phyloP scores from a whole-genome alignment of 2,329 filamentous ascomycete genomes.

The Scolecobasidium constrictum region DNA sequence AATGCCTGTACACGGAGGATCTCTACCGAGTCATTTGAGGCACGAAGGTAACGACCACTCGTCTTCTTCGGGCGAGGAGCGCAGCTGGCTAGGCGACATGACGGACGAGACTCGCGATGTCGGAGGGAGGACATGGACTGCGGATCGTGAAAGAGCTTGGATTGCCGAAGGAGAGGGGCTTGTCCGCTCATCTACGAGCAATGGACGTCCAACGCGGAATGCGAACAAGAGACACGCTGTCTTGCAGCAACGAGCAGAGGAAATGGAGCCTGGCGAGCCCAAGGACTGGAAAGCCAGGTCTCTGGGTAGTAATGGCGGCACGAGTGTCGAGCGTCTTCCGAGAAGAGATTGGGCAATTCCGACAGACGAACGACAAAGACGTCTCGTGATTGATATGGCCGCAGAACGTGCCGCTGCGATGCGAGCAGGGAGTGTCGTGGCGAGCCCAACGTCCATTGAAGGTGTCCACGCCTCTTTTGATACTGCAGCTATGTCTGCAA shows the following conservation, averaged over 20 bases:
- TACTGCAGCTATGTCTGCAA: background rate
- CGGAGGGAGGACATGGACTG: background rate
- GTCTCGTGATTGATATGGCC: background rate
- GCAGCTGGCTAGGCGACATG: constrained; percentile 4
- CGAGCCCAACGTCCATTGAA: background rate
- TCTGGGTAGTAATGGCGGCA: background rate
- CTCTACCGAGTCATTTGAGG: background rate
- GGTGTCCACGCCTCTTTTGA: background rate
- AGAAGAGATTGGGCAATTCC: constrained; percentile 5
- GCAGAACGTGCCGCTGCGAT: background rate
- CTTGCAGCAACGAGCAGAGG: constrained; percentile 2
- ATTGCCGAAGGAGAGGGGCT: background rate
- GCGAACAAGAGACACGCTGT: constrained; percentile 4
- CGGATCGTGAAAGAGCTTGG: background rate
- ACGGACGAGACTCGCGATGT: background rate
- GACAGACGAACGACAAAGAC: constrained; percentile 5
- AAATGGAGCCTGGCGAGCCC: constrained; percentile 5
- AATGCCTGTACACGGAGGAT: background rate
- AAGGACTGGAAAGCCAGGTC: background rate
- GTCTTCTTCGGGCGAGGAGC: constrained; percentile 1
- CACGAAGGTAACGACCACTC: constrained; percentile 1
- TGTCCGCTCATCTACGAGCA: background rate
- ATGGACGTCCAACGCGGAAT: constrained; percentile 3
- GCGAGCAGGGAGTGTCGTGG: background rate
- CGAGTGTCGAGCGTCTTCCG: background rate